Evolutionary conservation across 2,329 filamentous ascomycete genomes (phyloP), one percentile per base, ranked within the genome.

Genomic region (Canariomyces notabilis): DNA sequence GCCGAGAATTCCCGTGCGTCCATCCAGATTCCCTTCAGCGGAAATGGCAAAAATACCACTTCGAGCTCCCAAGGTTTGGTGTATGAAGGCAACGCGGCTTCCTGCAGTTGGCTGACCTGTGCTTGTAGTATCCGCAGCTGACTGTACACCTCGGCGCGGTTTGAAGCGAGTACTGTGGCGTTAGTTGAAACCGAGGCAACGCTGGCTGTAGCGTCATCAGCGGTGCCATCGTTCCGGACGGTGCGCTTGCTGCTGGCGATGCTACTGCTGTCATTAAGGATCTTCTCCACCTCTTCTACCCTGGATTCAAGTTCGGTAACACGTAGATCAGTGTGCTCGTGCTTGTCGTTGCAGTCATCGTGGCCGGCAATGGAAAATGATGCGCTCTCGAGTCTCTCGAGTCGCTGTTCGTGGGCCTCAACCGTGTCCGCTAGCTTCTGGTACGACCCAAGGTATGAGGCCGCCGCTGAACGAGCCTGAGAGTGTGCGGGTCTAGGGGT

Each of bases 31-130:
- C 70, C 73, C 54, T 73, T 77, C 6, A 81, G 65, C 1, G 75
- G 72, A 61, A 87, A 91, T 1, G 87, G 87, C 6, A 90, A 63
- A 47, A 89, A 80, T 1, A 90, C 80, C 4, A 90, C 82, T 59
- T 90, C 85, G 2, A 91, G 69, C 53, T 85, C 78, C 83, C 85
- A 89, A 0, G 85, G 83, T 33, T 77, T 72, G 34, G 67, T 65
- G 21, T 71, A 70, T 0, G 83, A 80, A n/a, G 86, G 85, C 22
- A 80, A 64, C 8, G 76, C 68, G 5, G 74, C 73, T 11, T 63
- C 60, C 61, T 85, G 82, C 8, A 87, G 69, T 35, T 77, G 70
- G 22, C 69, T 64, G 39, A 80, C 65, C 50, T 76, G 73, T 3
- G 71, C 68, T 52, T 74, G 71, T 1, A 80, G 61, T 6, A 63